phyloP scores from a whole-genome alignment of 2,329 filamentous ascomycete species.

The Aureobasidium sp. region DNA sequence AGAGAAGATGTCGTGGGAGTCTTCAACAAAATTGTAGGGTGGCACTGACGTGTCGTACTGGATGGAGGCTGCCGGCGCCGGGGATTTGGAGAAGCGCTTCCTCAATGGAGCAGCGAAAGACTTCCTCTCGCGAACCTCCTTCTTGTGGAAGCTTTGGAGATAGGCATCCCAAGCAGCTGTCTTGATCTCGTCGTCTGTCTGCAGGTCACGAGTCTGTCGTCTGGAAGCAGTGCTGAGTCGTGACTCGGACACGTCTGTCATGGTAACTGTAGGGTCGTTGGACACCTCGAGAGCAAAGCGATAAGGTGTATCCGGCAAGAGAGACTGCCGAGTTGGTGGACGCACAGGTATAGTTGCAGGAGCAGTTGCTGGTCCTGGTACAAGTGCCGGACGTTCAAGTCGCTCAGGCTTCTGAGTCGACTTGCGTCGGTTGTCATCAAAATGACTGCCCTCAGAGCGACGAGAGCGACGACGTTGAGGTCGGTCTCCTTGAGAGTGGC shows the following conservation, averaged over 20 bases:
- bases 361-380: background rate
- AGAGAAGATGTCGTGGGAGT: constrained; percentile 16
- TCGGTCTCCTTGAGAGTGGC: background rate
- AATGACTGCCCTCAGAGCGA: constrained; percentile 26
- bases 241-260: background rate
- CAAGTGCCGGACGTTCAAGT: background rate
- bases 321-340: background rate
- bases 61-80: constrained; percentile 13
- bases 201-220: constrained; percentile 18
- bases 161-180: constrained; percentile 30
- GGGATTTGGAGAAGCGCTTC: constrained; percentile 29
- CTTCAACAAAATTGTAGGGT: constrained; percentile 22
- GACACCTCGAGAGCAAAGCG: background rate
- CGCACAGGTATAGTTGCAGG: background rate
- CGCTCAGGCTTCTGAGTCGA: background rate
- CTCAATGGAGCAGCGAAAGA: constrained; percentile 38
- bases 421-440: constrained; percentile 20
- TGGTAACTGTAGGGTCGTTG: background rate
- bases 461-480: constrained; percentile 13
- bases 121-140: constrained; percentile 32
- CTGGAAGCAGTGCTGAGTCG: background rate
- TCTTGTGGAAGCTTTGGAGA: constrained; percentile 33
- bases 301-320: background rate
- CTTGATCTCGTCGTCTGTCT: constrained; percentile 21
- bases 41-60: constrained; percentile 22